A percentile compares a stretch with the other conserved stretches of the same genome.
phyloP scores from a whole-genome alignment of 1,284 basidiomycete species.

The Phlebopus sp. region DNA sequence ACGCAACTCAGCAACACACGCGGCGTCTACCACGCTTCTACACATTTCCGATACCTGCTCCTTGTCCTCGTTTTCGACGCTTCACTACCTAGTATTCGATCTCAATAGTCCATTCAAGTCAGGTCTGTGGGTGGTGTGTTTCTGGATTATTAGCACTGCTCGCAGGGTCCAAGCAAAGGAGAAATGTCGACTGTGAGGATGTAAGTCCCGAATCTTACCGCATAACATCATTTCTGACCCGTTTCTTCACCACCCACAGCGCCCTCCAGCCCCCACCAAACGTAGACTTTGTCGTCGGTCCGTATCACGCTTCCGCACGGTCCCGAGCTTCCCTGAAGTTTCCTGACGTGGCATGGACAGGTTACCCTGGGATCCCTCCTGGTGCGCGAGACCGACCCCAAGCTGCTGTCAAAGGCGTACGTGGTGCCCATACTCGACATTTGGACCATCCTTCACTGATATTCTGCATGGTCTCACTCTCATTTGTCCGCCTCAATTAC shows the following conservation, averaged over 20 bases:
- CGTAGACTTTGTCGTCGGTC: slow-evolving; percentile 80
- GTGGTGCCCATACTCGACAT: slow-evolving; percentile 31
- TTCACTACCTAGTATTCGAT: too few relatives aligned
- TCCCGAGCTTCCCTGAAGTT: neutral
- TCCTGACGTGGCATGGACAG: slow-evolving; percentile 36
- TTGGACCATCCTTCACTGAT: slow-evolving; percentile 6
- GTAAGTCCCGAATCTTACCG: slow-evolving; percentile 13
- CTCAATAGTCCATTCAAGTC: too few relatives aligned
- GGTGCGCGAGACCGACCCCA: slow-evolving; percentile 66
- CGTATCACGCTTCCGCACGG: slow-evolving; percentile 17
- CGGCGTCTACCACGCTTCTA: too few relatives aligned
- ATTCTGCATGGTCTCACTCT: slow-evolving; percentile 4
- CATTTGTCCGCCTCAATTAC: neutral
- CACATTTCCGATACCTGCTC: too few relatives aligned
- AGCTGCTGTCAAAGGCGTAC: slow-evolving; percentile 76
- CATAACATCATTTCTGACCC: neutral
- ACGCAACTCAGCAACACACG: too few relatives aligned
- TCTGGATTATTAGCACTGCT: too few relatives aligned
- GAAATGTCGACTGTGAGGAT: slow-evolving; percentile 32
- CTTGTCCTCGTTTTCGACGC: too few relatives aligned
- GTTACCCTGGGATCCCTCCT: slow-evolving; percentile 79
- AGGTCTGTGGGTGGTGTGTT: too few relatives aligned
- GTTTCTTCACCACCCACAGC: slow-evolving; percentile 35
- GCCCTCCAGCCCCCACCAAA: slow-evolving; percentile 77
- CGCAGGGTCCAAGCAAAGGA: neutral